Conservation (phyloP, 371 early-diverging fungal species). For the Mortierella sp. region DNA sequence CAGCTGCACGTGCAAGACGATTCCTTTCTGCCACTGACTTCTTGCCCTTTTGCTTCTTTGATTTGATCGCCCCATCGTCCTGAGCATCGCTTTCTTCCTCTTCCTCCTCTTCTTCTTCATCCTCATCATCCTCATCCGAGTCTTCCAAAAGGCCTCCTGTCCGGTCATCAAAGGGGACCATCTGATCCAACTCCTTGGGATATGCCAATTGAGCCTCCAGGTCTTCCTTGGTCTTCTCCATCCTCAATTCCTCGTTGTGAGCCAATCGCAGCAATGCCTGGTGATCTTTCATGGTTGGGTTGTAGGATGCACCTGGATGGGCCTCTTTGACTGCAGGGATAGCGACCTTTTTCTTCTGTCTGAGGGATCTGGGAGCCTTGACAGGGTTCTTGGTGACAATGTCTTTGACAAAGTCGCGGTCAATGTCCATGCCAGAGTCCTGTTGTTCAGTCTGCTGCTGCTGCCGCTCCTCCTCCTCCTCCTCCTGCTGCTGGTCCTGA, state of each 20-base stretch:
- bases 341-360: slow-evolving; percentile 58
- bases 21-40: slow-evolving; percentile 58
- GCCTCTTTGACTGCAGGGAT: slow-evolving; percentile 78
- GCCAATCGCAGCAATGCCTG: slow-evolving; percentile 65
- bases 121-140: slow-evolving; percentile 62
- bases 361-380: slow-evolving; percentile 66
- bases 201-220: slow-evolving; percentile 58
- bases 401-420: slow-evolving; percentile 43
- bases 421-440: slow-evolving; percentile 16
- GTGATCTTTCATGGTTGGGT: slow-evolving; percentile 85
- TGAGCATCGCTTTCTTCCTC: slow-evolving; percentile 53
- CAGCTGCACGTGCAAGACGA: slow-evolving; percentile 55
- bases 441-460: slow-evolving; percentile 48
- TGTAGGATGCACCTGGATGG: slow-evolving; percentile 92
- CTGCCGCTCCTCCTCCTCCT: slow-evolving; percentile 12
- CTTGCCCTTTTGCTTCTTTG: slow-evolving; percentile 54
- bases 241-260: slow-evolving; percentile 61
- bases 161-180: slow-evolving; percentile 43
- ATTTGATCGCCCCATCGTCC: slow-evolving; percentile 34
- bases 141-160: slow-evolving; percentile 43
- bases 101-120: slow-evolving; percentile 59
- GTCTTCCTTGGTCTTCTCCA: slow-evolving; percentile 60
- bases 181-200: slow-evolving; percentile 57
- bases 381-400: slow-evolving; percentile 52
- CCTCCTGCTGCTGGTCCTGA: slow-evolving; percentile 2